phyloP scores from a whole-genome alignment of 768 basidiomycete species.

The Hygrophorus russula region DNA sequence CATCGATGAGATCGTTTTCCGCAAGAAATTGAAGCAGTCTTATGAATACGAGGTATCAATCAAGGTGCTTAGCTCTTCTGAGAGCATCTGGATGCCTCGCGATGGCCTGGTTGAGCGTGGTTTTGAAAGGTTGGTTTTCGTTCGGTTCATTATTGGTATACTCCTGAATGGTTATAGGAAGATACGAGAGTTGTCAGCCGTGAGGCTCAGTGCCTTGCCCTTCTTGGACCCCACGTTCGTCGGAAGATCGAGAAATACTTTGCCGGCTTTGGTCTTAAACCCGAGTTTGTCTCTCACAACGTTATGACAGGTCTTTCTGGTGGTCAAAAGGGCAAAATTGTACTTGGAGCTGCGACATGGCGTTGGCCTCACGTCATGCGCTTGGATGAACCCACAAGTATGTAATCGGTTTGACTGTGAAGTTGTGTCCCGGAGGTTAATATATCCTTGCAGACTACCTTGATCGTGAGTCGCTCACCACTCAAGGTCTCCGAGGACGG shows the following conservation, averaged over 20 bases:
- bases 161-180: slow-evolving; percentile 40
- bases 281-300: slow-evolving; percentile 99
- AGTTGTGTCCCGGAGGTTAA: no score
- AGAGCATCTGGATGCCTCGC: slow-evolving; percentile 96
- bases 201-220: slow-evolving; percentile 93
- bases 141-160: neutral
- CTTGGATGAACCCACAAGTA: slow-evolving; percentile 92
- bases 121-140: slow-evolving; percentile 62
- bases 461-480: no score
- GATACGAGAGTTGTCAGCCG: slow-evolving; percentile 94
- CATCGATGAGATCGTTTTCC: slow-evolving; percentile 82
- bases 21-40: slow-evolving; percentile 99
- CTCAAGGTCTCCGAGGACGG: no score
- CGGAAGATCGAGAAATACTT: slow-evolving; percentile 99
- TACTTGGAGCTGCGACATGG: slow-evolving; percentile 97
- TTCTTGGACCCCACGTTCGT: slow-evolving; percentile 93
- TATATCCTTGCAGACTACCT: no score
- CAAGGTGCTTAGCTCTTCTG: slow-evolving; percentile 89
- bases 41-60: slow-evolving; percentile 98
- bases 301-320: slow-evolving; percentile 98
- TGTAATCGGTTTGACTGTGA: slow-evolving; percentile 13
- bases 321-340: slow-evolving; percentile 99
- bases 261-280: slow-evolving; percentile 96
- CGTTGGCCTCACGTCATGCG: slow-evolving; percentile 96
- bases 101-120: slow-evolving; percentile 97